Evolutionary conservation across 345 rosid species (phyloP).

Genomic region (Boechera divaricarpa): DNA sequence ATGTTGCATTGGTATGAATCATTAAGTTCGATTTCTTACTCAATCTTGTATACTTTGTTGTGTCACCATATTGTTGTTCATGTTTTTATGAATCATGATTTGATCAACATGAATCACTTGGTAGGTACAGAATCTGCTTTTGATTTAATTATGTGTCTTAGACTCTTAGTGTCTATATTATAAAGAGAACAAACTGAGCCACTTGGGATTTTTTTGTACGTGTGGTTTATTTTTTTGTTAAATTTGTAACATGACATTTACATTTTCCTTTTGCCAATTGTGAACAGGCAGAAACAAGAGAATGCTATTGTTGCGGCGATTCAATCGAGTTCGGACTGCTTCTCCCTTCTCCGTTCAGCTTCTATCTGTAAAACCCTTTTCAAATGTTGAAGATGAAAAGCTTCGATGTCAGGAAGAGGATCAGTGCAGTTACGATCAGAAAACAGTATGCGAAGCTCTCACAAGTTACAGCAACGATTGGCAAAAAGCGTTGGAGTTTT

Average conservation of each 20-base stretch:
- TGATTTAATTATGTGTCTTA: no score
- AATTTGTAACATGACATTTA: no score
- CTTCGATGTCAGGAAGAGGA: slow-evolving; percentile 25
- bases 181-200: no score
- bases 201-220: no score
- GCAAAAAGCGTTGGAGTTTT: slow-evolving; percentile 82
- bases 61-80: slow-evolving; percentile 15
- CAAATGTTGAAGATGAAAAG: not conserved
- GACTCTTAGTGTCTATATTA: no score
- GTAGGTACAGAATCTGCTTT: no score
- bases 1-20: slow-evolving; percentile 5
- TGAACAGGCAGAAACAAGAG: not conserved
- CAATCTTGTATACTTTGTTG: not conserved
- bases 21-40: not conserved
- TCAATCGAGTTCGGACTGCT: not conserved
- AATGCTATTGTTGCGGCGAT: slow-evolving; percentile 11
- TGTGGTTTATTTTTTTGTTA: no score
- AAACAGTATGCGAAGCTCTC: slow-evolving; percentile 65
- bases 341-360: not conserved
- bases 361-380: not conserved
- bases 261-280: no score
- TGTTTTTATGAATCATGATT: not conserved
- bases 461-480: slow-evolving; percentile 78
- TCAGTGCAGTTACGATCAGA: slow-evolving; percentile 49
- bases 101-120: no score